phyloP scores from a whole-genome alignment of 257 asterid genomes.

The Verbena officinalis region DNA sequence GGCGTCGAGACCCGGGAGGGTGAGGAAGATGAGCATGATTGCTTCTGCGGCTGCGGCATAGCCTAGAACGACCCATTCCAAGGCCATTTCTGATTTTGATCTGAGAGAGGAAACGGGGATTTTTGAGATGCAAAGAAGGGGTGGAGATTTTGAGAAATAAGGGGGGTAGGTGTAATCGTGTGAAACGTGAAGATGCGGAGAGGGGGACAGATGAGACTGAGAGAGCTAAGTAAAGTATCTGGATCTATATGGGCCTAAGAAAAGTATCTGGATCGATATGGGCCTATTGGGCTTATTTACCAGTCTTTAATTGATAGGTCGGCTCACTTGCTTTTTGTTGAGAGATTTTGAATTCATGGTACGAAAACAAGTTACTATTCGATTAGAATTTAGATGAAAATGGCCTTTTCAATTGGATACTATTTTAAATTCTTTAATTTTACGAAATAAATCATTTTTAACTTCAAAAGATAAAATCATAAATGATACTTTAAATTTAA shows the following conservation, averaged over 20 bases:
- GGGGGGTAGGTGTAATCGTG: constrained; percentile 6
- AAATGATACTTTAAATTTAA: too few species aligned
- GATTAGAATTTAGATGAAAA: too few species aligned
- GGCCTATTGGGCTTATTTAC: constrained; percentile 21
- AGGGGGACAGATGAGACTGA: background rate
- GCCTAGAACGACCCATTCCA: constrained; percentile 94
- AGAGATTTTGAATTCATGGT: too few species aligned
- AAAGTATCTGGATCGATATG: constrained; percentile 15
- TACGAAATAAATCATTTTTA: too few species aligned
- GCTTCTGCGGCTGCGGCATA: constrained; percentile 98
- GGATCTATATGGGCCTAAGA: constrained; percentile 27
- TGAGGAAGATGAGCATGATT: constrained; percentile 85
- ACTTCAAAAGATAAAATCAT: too few species aligned
- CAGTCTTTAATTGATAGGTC: background rate
- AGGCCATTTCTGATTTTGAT: constrained; percentile 60
- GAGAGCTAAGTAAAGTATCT: constrained; percentile 33
- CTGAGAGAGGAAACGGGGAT: constrained; percentile 24
- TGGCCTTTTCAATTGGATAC: too few species aligned
- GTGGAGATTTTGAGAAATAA: background rate
- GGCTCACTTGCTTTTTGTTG: background rate
- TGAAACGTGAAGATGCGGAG: background rate
- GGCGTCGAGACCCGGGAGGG: constrained; percentile 85
- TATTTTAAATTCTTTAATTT: too few species aligned
- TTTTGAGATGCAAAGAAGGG: constrained; percentile 25
- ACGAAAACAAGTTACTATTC: too few species aligned